phyloP scores from a whole-genome alignment of 768 basidiomycete species.

The Boletus sp. region DNA sequence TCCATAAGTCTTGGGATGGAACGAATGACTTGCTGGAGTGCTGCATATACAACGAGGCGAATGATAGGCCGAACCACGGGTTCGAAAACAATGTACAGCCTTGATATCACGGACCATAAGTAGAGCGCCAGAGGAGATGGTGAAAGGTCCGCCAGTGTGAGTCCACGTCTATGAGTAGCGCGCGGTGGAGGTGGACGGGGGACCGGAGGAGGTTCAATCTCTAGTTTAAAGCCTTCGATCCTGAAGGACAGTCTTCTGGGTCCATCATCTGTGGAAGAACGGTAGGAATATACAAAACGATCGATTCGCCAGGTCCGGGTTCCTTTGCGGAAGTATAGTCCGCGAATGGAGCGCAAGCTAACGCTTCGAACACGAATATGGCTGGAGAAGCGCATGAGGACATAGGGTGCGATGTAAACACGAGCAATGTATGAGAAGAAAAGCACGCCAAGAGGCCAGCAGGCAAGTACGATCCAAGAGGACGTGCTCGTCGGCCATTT shows the following conservation, averaged over 20 bases:
- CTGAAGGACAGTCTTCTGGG: slow-evolving; percentile 60
- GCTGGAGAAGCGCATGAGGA: slow-evolving; percentile 55
- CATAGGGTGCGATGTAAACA: slow-evolving; percentile 64
- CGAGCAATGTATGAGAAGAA: slow-evolving; percentile 60
- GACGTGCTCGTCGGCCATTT: slow-evolving; percentile 22
- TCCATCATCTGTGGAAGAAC: slow-evolving; percentile 43
- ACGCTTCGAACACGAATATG: slow-evolving; percentile 69
- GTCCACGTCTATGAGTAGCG: slow-evolving; percentile 36
- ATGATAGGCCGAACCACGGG: slow-evolving; percentile 62
- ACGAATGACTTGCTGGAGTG: slow-evolving; percentile 57
- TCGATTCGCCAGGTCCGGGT: slow-evolving; percentile 59
- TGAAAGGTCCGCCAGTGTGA: slow-evolving; percentile 41
- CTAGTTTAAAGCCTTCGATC: slow-evolving; percentile 59
- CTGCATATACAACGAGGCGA: slow-evolving; percentile 52
- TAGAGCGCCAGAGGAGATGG: slow-evolving; percentile 37
- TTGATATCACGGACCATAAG: slow-evolving; percentile 32
- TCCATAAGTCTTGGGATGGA: slow-evolving; percentile 69
- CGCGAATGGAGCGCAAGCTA: slow-evolving; percentile 75
- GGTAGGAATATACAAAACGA: slow-evolving; percentile 61
- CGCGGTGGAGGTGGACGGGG: slow-evolving; percentile 20
- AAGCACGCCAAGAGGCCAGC: slow-evolving; percentile 52
- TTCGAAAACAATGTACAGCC: slow-evolving; percentile 47
- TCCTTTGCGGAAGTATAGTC: slow-evolving; percentile 64
- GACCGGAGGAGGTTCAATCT: slow-evolving; percentile 34
- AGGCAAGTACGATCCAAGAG: slow-evolving; percentile 42